These are phyloP conservation scores for Diaporthe batatas DNA, from an alignment of 2,329 filamentous ascomycete species.

Conservation along the genomic window DNA sequence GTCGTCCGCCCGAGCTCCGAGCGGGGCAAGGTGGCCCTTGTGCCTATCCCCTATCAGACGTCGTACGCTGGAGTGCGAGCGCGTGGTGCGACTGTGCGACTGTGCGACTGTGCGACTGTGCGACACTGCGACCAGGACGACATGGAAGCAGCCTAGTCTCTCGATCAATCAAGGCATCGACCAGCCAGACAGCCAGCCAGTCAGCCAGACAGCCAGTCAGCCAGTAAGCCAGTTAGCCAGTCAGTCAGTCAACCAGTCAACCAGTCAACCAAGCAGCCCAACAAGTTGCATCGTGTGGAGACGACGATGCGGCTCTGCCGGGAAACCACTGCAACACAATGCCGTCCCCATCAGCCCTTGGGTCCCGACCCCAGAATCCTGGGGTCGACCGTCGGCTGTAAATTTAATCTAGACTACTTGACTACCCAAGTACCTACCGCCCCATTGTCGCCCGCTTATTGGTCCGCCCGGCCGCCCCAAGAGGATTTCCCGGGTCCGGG, in stretches of 20 bases:
- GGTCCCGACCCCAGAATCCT: conserved; percentile 24
- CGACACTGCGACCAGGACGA: not conserved
- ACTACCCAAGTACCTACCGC: not conserved
- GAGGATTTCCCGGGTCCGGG: conserved; percentile 42
- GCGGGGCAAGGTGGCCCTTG: conserved; percentile 33
- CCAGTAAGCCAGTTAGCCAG: not conserved
- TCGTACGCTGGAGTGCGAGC: not conserved
- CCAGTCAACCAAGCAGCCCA: not conserved
- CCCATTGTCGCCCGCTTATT: conserved; percentile 31
- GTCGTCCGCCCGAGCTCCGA: conserved; percentile 38
- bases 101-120: not conserved
- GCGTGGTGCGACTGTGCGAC: not conserved
- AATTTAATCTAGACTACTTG: too few species aligned
- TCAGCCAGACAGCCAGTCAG: not conserved
- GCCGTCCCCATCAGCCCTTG: conserved; percentile 24
- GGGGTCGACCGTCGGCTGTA: conserved; percentile 22
- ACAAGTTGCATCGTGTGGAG: conserved; percentile 35
- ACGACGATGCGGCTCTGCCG: conserved; percentile 40
- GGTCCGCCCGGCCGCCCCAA: conserved; percentile 31
- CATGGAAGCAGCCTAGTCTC: too few species aligned
- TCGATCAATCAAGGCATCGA: not conserved
- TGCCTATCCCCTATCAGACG: conserved; percentile 25
- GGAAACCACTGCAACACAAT: conserved; percentile 10
- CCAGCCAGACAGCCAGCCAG: not conserved
- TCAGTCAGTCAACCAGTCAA: conserved; percentile 3